A percentile compares a stretch with the other conserved stretches of the same genome.
These are phyloP conservation scores for Musa balbisiana DNA, from an alignment of 202 grass and related monocot species.

Conservation along the genomic window DNA sequence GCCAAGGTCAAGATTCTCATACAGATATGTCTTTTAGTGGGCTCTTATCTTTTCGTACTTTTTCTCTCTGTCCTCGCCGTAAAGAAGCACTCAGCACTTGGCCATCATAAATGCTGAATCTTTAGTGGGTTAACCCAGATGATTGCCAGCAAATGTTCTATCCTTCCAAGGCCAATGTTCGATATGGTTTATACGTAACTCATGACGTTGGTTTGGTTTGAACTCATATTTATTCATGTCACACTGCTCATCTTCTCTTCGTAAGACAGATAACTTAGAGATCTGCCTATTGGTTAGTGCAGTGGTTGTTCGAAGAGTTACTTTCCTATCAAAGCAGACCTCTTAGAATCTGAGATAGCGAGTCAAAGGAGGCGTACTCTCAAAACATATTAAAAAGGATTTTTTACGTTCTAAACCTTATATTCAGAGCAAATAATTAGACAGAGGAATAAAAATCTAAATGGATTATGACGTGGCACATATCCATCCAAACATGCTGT, in stretches of 20 bases:
- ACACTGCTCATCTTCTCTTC: too few relatives aligned
- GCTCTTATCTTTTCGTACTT: conserved; percentile 3
- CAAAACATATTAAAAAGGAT: too few relatives aligned
- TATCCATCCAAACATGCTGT: background rate
- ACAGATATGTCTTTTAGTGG: conserved; percentile 46
- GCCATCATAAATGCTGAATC: background rate
- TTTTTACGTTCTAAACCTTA: too few relatives aligned
- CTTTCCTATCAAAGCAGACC: too few relatives aligned
- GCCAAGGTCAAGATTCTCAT: conserved; percentile 93
- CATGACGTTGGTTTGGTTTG: background rate
- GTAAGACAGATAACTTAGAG: too few relatives aligned
- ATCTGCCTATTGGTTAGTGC: background rate
- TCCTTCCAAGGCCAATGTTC: background rate
- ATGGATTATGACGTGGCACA: too few relatives aligned
- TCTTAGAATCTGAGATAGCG: too few relatives aligned
- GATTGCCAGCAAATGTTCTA: background rate
- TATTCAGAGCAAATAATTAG: too few relatives aligned
- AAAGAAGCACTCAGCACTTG: background rate
- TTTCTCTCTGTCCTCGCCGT: background rate
- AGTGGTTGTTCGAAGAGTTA: background rate
- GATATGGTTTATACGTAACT: background rate
- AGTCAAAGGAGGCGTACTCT: too few relatives aligned
- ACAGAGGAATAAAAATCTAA: too few relatives aligned
- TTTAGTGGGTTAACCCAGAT: background rate
- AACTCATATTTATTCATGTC: too few relatives aligned